A percentile compares a stretch with the other conserved stretches of the same genome.
Conservation (phyloP, 768 basidiomycete species). For the Mycena indigotica region DNA sequence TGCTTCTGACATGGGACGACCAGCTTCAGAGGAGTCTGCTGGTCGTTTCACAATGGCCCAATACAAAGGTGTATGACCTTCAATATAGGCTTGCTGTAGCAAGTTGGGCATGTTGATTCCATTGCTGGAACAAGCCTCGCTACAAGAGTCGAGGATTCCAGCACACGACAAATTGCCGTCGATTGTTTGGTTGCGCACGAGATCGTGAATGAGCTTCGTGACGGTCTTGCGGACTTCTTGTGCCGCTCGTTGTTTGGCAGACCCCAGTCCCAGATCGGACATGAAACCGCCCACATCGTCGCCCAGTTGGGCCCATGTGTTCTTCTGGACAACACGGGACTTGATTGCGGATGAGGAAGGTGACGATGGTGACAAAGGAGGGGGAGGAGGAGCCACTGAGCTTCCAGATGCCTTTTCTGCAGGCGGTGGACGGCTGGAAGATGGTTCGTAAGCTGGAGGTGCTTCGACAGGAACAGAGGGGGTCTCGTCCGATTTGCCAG, state of each 20-base stretch:
- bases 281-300: constrained; percentile 12
- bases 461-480: neutral
- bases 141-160: constrained; percentile 47
- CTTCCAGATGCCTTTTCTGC: neutral
- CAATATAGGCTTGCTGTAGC: constrained; percentile 49
- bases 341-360: neutral
- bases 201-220: constrained; percentile 41
- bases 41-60: constrained; percentile 54
- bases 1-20: neutral
- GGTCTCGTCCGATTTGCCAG: neutral
- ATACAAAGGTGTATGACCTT: constrained; percentile 51
- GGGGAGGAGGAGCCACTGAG: neutral
- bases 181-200: constrained; percentile 29
- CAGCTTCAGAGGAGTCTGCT: constrained; percentile 6
- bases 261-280: constrained; percentile 5
- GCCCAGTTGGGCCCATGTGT: constrained; percentile 7
- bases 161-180: constrained; percentile 17
- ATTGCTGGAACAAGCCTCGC: constrained; percentile 43
- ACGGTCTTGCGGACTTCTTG: constrained; percentile 34
- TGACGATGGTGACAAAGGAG: constrained; percentile 4
- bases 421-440: neutral
- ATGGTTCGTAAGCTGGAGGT: neutral
- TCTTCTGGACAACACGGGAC: constrained; percentile 10
- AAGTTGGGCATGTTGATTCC: constrained; percentile 41
- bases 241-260: constrained; percentile 32